Evolutionary conservation across 2,329 filamentous ascomycete species (phyloP).

Genomic region (Parafenestella ontariensis): DNA sequence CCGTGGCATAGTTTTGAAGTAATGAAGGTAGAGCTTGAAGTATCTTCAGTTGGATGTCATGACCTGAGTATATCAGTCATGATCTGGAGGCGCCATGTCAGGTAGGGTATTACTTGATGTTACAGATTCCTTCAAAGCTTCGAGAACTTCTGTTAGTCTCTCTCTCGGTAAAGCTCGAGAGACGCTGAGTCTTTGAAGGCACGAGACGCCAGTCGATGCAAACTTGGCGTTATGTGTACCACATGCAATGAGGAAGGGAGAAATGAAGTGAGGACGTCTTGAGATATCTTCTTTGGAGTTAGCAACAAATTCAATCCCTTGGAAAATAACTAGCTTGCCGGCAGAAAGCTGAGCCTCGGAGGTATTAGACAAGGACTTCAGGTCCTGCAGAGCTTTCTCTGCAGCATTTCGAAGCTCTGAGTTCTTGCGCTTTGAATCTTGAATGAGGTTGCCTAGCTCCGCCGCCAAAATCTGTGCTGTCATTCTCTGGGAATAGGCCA

Average conservation of each 20-base stretch:
- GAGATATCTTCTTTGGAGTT: constrained; percentile 71
- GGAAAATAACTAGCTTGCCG: constrained; percentile 55
- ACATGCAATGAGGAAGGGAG: constrained; percentile 93
- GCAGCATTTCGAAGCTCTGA: constrained; percentile 89
- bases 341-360: constrained; percentile 79
- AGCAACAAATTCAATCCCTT: background rate
- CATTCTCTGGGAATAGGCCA: constrained; percentile 63
- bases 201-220: constrained; percentile 84
- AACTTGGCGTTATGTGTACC: constrained; percentile 89
- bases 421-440: constrained; percentile 95
- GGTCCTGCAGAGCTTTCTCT: constrained; percentile 89
- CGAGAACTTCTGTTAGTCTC: constrained; percentile 83
- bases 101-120: constrained; percentile 63
- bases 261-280: constrained; percentile 81
- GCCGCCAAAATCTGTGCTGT: constrained; percentile 87
- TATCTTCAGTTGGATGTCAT: constrained; percentile 96
- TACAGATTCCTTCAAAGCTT: constrained; percentile 85
- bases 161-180: constrained; percentile 79
- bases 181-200: constrained; percentile 86
- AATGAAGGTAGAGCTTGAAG: constrained; percentile 89
- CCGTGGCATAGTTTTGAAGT: constrained; percentile 85
- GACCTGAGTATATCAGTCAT: constrained; percentile 51
- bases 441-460: constrained; percentile 88
- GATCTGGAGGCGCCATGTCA: background rate
- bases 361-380: constrained; percentile 76